A percentile compares a stretch with the other conserved stretches of the same genome.
These are phyloP conservation scores for Fusarium anthophilum DNA, from an alignment of 2,329 filamentous ascomycete genomes.

Conservation along the genomic window DNA sequence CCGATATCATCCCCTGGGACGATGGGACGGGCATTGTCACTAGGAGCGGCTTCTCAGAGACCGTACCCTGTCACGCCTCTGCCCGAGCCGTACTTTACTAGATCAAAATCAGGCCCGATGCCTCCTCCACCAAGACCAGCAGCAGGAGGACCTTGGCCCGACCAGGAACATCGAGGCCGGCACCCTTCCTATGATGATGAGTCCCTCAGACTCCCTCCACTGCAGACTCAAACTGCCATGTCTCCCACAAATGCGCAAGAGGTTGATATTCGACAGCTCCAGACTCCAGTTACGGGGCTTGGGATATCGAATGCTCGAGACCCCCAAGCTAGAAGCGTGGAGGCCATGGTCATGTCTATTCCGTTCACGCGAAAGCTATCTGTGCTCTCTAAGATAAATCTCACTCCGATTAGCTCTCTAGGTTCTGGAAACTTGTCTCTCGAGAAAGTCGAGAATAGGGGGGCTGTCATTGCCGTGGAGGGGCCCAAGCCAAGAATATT, in stretches of 20 bases:
- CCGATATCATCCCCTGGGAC: conserved; percentile 26
- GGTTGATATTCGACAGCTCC: conserved; percentile 41
- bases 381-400: conserved; percentile 78
- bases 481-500: conserved; percentile 68
- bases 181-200: conserved; percentile 61
- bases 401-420: conserved; percentile 62
- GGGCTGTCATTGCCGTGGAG: conserved; percentile 85
- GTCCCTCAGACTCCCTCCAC: conserved; percentile 62
- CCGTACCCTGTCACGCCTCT: conserved; percentile 41
- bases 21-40: conserved; percentile 32
- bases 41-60: conserved; percentile 33
- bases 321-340: conserved; percentile 59
- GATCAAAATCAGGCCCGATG: conserved; percentile 56
- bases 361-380: conserved; percentile 80
- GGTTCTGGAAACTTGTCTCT: conserved; percentile 41
- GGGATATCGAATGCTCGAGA: conserved; percentile 39
- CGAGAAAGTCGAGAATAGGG: conserved; percentile 61
- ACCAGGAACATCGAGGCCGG: conserved; percentile 47
- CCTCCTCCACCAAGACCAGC: conserved; percentile 63
- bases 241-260: conserved; percentile 41
- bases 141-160: conserved; percentile 41
- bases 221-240: conserved; percentile 56
- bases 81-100: conserved; percentile 46
- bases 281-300: conserved; percentile 43
- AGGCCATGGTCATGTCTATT: conserved; percentile 79